These are phyloP conservation scores for Globisporangium perplexum DNA, from an alignment of 352 stramenopile species.

Conservation along the genomic window DNA sequence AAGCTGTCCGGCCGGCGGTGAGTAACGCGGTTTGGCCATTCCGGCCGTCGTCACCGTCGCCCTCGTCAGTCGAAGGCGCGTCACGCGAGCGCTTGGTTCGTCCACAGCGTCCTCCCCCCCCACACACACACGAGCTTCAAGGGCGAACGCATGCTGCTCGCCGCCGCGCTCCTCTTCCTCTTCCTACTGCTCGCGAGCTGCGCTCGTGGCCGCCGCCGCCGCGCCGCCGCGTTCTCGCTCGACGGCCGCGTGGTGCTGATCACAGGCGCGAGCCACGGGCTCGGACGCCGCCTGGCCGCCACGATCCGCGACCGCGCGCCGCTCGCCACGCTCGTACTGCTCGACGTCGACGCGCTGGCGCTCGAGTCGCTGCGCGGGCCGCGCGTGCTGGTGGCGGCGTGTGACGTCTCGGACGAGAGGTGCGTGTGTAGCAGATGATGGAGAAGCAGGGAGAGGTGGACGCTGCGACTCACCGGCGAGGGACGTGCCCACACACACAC, in stretches of 20 bases:
- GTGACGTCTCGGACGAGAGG: constrained; percentile 58
- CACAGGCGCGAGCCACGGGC: constrained; percentile 53
- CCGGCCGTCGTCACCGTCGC: no score
- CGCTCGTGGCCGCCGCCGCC: background rate
- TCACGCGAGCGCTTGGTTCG: no score
- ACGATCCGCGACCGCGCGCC: constrained; percentile 22
- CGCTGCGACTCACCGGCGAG: no score
- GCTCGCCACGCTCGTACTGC: constrained; percentile 40
- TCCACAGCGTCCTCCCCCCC: no score
- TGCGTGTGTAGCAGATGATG: no score
- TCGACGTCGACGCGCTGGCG: constrained; percentile 51
- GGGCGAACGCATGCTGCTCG: background rate
- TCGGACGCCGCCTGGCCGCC: constrained; percentile 39
- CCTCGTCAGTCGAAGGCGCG: no score
- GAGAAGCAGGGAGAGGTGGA: no score
- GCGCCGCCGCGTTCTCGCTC: constrained; percentile 22
- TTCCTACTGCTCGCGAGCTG: constrained; percentile 1
- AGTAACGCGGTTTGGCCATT: no score
- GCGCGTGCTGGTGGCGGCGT: constrained; percentile 36
- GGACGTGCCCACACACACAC: no score
- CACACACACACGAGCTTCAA: no score
- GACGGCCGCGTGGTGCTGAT: constrained; percentile 54
- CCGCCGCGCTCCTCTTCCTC: background rate
- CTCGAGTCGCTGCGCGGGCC: constrained; percentile 24
- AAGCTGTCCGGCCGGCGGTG: no score